Conservation (phyloP, 306 rosid species). For the Comarum palustre region DNA sequence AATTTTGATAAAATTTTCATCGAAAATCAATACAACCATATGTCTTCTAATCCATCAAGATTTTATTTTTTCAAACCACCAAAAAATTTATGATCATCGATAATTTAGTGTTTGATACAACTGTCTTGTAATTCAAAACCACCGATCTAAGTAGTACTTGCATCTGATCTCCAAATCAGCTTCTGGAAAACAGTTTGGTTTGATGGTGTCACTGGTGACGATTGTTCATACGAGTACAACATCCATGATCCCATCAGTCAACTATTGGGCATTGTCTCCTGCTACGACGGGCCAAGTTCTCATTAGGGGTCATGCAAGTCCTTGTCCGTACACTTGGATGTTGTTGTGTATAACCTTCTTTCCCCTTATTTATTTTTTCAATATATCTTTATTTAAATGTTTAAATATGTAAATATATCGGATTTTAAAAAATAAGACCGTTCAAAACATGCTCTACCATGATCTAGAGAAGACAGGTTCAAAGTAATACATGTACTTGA, state of each 20-base stretch:
- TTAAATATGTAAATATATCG: no score
- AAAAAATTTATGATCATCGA: no score
- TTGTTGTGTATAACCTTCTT: no score
- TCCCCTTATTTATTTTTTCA: no score
- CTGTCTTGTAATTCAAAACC: no score
- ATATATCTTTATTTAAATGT: no score
- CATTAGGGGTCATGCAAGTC: neutral
- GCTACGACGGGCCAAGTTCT: neutral
- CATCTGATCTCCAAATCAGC: neutral
- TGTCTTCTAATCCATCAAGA: no score
- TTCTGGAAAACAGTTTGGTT: neutral
- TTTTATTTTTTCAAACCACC: no score
- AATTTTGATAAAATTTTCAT: no score
- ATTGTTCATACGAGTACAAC: neutral
- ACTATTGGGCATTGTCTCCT: neutral
- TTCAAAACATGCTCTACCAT: neutral
- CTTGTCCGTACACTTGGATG: neutral
- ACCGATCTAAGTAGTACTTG: neutral
- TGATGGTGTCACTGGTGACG: neutral
- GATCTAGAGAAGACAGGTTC: neutral
- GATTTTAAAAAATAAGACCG: neutral
- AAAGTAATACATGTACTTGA: no score
- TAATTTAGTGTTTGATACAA: no score
- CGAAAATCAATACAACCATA: no score
- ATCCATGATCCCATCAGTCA: neutral